A percentile compares a stretch with the other conserved stretches of the same genome.
phyloP scores from a whole-genome alignment of 225 moss, liverwort and hornwort genomes.

The Bryoerythrophyllum caledonicum region DNA sequence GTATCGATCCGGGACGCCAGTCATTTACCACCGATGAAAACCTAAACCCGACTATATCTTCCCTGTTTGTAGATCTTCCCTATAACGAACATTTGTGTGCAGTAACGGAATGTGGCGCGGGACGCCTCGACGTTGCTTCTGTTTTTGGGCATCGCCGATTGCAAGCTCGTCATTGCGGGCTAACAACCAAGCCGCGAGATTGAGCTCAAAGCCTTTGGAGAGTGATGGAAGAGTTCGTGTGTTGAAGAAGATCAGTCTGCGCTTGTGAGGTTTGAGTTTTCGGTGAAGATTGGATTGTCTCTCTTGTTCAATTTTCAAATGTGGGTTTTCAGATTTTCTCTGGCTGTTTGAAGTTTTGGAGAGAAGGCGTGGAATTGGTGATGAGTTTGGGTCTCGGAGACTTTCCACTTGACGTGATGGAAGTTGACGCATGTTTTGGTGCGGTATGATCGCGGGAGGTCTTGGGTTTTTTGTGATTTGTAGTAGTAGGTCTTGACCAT shows the following conservation, averaged over 20 bases:
- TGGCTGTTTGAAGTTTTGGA: not conserved
- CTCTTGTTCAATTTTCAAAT: not conserved
- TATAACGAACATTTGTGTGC: too few species aligned
- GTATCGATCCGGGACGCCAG: too few species aligned
- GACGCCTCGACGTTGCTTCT: not conserved
- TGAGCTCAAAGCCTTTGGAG: too few species aligned
- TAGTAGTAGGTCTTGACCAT: conserved; percentile 4
- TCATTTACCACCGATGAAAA: not conserved
- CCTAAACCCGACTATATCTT: not conserved
- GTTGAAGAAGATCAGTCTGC: not conserved
- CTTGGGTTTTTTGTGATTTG: conserved; percentile 1
- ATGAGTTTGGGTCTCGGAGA: not conserved
- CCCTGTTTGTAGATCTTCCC: too few species aligned
- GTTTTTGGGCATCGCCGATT: too few species aligned
- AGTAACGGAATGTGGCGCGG: too few species aligned
- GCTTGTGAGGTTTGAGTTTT: not conserved
- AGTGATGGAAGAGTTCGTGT: not conserved
- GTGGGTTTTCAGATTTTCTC: not conserved
- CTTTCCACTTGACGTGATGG: not conserved
- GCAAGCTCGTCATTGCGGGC: not conserved
- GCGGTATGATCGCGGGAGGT: not conserved
- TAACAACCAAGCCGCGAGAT: too few species aligned
- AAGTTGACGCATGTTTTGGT: not conserved
- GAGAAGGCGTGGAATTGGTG: not conserved
- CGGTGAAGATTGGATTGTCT: not conserved